phyloP scores from a whole-genome alignment of 1,284 basidiomycete genomes.

The Marasmius oreades region DNA sequence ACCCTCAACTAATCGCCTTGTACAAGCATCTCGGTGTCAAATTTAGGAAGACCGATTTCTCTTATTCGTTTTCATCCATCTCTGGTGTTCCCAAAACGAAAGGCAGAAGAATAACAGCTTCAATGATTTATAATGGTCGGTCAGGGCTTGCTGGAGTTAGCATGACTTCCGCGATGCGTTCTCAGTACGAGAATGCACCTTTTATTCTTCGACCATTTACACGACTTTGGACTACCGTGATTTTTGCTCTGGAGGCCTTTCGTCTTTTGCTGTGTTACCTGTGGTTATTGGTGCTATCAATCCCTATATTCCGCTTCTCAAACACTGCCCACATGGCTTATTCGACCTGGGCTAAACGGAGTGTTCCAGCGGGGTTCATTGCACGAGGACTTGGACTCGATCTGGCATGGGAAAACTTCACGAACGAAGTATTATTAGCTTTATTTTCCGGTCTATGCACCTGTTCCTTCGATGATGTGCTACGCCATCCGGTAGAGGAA shows the following conservation, averaged over 20 bases:
- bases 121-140: slow-evolving; percentile 63
- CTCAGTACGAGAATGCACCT: not conserved
- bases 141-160: slow-evolving; percentile 54
- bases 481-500: slow-evolving; percentile 56
- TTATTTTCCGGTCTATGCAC: slow-evolving; percentile 76
- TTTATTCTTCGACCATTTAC: slow-evolving; percentile 9
- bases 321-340: slow-evolving; percentile 36
- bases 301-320: slow-evolving; percentile 40
- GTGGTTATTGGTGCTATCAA: slow-evolving; percentile 47
- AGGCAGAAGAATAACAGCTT: slow-evolving; percentile 35
- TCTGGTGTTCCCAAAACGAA: slow-evolving; percentile 19
- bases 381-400: slow-evolving; percentile 41
- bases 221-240: slow-evolving; percentile 24
- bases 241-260: slow-evolving; percentile 33
- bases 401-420: slow-evolving; percentile 49
- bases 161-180: slow-evolving; percentile 39
- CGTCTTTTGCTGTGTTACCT: slow-evolving; percentile 50
- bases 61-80: slow-evolving; percentile 66
- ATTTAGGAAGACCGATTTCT: slow-evolving; percentile 52
- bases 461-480: slow-evolving; percentile 44
- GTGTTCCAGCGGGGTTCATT: slow-evolving; percentile 36
- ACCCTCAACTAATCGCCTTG: slow-evolving; percentile 61
- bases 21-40: slow-evolving; percentile 56
- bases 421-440: slow-evolving; percentile 51
- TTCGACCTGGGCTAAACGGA: slow-evolving; percentile 42